Conservation (phyloP, 2,329 filamentous ascomycete genomes). For the Elsinoe arachidis region DNA sequence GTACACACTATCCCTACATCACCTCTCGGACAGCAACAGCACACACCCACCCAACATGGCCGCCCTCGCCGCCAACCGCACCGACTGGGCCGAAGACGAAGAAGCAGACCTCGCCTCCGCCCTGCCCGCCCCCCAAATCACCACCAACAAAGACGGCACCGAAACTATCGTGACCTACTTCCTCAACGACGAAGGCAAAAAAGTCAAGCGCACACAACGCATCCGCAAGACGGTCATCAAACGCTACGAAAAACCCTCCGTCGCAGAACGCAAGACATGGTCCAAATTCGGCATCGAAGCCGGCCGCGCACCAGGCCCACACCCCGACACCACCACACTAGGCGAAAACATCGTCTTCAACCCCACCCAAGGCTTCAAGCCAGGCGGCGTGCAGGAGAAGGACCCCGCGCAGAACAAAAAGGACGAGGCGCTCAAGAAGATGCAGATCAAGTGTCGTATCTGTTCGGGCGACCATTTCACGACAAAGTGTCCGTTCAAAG, state of each 20-base stretch:
- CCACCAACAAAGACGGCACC: constrained; percentile 95
- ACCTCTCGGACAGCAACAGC: not conserved
- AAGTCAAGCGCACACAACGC: constrained; percentile 93
- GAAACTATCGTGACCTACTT: constrained; percentile 89
- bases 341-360: constrained; percentile 98
- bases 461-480: constrained; percentile 99
- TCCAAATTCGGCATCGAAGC: constrained; percentile 84
- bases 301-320: constrained; percentile 74
- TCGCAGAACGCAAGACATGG: constrained; percentile 91
- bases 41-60: constrained; percentile 3
- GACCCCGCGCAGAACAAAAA: constrained; percentile 63
- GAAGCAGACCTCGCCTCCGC: constrained; percentile 71
- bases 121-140: constrained; percentile 79
- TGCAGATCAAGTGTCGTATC: constrained; percentile 99
- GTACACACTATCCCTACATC: not conserved
- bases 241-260: constrained; percentile 90
- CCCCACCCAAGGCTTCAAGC: constrained; percentile 88
- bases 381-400: constrained; percentile 65
- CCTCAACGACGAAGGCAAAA: constrained; percentile 87
- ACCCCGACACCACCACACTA: constrained; percentile 80
- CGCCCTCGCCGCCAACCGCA: constrained; percentile 32
- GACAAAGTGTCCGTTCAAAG: constrained; percentile 97
- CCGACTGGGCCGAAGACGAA: constrained; percentile 91
- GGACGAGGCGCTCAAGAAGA: constrained; percentile 75
- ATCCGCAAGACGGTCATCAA: constrained; percentile 88